Evolutionary conservation across 2,329 filamentous ascomycete genomes (phyloP).

Genomic region (Ilyonectria mors-panacis): DNA sequence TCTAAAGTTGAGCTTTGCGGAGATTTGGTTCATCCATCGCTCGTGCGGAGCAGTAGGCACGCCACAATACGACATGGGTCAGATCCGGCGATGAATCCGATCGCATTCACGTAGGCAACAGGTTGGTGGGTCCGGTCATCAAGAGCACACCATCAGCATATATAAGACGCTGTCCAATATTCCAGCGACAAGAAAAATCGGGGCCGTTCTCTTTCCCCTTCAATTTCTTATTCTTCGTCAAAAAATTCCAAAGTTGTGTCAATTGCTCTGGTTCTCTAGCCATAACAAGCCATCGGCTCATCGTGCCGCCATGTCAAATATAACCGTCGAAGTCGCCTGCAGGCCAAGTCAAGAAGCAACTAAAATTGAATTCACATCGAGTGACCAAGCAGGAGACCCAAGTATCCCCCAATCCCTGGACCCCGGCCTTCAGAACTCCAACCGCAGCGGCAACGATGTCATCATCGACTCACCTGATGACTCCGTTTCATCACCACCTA

Average conservation of each 20-base stretch:
- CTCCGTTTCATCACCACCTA: not conserved
- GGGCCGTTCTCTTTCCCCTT: not conserved
- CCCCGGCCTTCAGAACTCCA: not conserved
- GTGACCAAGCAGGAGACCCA: not conserved
- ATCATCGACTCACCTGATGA: not conserved
- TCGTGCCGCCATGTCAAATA: constrained; percentile 34
- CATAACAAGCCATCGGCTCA: not conserved
- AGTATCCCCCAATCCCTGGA: not conserved
- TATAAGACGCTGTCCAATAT: not conserved
- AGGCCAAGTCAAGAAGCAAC: not conserved
- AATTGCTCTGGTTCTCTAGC: not conserved
- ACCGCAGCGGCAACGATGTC: not conserved
- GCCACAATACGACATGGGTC: not conserved
- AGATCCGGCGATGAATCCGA: constrained; percentile 32
- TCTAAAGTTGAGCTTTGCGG: too few species aligned
- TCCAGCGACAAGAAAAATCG: not conserved
- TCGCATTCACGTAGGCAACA: constrained; percentile 30
- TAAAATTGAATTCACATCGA: not conserved
- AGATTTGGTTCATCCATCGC: not conserved
- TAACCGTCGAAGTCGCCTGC: not conserved
- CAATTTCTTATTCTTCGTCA: not conserved
- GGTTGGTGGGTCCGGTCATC: not conserved
- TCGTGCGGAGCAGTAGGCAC: not conserved
- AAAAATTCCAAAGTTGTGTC: too few species aligned
- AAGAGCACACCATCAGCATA: not conserved